Evolutionary conservation across 2,329 filamentous ascomycete genomes (phyloP).

Genomic region (Trichoderma sp.): DNA sequence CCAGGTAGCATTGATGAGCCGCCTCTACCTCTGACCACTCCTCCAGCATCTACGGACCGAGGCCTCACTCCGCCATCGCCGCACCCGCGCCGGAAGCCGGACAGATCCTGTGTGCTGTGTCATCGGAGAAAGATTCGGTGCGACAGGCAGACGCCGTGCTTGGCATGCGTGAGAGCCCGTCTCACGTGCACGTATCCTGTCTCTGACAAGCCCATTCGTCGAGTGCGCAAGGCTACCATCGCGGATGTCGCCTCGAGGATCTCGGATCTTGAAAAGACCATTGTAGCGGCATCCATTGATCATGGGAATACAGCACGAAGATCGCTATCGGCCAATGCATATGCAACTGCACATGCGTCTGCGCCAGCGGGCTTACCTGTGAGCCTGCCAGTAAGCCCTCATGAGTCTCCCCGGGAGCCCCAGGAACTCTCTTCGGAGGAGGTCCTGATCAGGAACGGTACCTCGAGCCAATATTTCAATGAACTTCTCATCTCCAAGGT

Average conservation of each 20-base stretch:
- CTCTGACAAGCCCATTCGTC: conserved; percentile 33
- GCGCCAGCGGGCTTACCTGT: background rate
- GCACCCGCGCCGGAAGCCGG: conserved; percentile 26
- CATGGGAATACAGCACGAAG: conserved; percentile 24
- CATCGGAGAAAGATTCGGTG: conserved; percentile 67
- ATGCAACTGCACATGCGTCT: background rate
- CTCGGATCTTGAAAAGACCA: conserved; percentile 40
- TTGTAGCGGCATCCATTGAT: conserved; percentile 30
- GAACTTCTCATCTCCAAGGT: conserved; percentile 42
- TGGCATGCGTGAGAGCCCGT: conserved; percentile 61
- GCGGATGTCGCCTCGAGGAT: conserved; percentile 43
- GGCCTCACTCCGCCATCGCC: conserved; percentile 24
- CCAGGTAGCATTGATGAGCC: background rate
- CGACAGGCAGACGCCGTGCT: conserved; percentile 70
- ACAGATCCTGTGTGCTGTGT: conserved; percentile 47
- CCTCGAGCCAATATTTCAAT: conserved; percentile 43
- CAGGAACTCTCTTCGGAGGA: conserved; percentile 31
- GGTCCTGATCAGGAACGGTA: conserved; percentile 40
- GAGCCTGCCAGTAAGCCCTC: conserved; percentile 22
- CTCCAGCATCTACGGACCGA: conserved; percentile 15
- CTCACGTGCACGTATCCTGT: conserved; percentile 40
- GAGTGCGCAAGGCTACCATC: conserved; percentile 38
- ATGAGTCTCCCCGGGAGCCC: conserved; percentile 9
- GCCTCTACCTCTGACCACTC: conserved; percentile 8
- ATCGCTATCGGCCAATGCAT: conserved; percentile 5